Conservation (phyloP, 1,284 basidiomycete genomes). For the Moesziomyces sp. region DNA sequence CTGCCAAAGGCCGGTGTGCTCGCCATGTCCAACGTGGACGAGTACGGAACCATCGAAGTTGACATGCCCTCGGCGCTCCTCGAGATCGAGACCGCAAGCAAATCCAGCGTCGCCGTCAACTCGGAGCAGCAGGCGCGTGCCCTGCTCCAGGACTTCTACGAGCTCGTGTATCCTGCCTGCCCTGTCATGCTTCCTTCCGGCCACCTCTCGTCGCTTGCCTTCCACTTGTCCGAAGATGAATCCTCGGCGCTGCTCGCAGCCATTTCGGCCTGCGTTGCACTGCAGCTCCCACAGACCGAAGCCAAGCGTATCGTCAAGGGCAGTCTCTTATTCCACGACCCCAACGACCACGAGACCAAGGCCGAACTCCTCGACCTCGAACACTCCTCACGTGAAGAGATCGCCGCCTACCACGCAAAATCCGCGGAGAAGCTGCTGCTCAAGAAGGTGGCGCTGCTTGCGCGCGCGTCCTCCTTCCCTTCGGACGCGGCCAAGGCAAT, state of each 20-base stretch:
- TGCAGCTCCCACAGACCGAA: conserved; percentile 50
- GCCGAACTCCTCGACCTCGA: conserved; percentile 43
- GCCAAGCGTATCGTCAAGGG: conserved; percentile 53
- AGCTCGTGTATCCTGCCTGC: conserved; percentile 57
- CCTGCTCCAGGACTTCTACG: conserved; percentile 52
- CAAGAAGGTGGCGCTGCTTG: conserved; percentile 37
- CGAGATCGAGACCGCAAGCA: conserved; percentile 41
- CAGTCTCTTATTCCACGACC: conserved; percentile 36
- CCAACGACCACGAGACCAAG: conserved; percentile 44
- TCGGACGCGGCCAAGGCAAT: conserved; percentile 27
- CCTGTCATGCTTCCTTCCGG: conserved; percentile 57
- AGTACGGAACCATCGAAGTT: conserved; percentile 31
- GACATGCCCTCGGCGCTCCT: conserved; percentile 37
- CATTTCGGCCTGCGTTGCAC: conserved; percentile 50
- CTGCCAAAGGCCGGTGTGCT: conserved; percentile 58
- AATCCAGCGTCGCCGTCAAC: conserved; percentile 45
- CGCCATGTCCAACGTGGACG: conserved; percentile 24
- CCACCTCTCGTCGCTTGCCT: conserved; percentile 58
- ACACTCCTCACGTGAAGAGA: conserved; percentile 48
- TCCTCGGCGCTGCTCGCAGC: conserved; percentile 58
- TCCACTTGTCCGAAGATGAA: conserved; percentile 58
- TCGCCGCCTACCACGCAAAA: conserved; percentile 55
- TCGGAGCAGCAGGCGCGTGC: conserved; percentile 51
- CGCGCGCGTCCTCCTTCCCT: conserved; percentile 38
- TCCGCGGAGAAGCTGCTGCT: conserved; percentile 54